phyloP scores from a whole-genome alignment of 352 stramenopile genomes.

The Phytophthora sansomeana region DNA sequence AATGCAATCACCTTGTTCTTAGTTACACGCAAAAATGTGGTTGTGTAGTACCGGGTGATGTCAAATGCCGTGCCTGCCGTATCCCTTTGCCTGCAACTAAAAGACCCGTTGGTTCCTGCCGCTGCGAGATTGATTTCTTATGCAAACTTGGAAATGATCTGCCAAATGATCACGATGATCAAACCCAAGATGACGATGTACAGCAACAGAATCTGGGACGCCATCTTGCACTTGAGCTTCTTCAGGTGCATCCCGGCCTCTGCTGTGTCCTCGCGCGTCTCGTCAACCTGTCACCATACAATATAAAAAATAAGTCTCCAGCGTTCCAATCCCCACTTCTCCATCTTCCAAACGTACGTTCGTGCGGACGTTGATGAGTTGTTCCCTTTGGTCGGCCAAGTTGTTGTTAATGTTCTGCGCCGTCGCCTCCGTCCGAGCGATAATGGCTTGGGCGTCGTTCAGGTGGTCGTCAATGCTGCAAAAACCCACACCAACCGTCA shows the following conservation, averaged over 20 bases:
- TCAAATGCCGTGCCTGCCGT: background rate
- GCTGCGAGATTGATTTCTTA: constrained; percentile 20
- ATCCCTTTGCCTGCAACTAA: background rate
- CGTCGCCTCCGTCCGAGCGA: constrained; percentile 73
- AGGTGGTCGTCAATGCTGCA: constrained; percentile 72
- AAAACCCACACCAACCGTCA: constrained; percentile 5
- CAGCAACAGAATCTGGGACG: constrained; percentile 75
- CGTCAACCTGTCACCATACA: constrained; percentile 51
- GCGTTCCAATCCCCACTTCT: background rate
- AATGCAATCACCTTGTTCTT: constrained; percentile 44
- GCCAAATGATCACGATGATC: constrained; percentile 75
- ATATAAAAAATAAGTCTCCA: constrained; percentile 4
- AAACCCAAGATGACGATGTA: constrained; percentile 86
- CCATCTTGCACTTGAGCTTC: constrained; percentile 86
- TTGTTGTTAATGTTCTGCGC: constrained; percentile 78
- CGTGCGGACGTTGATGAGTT: constrained; percentile 76
- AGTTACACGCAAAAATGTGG: constrained; percentile 48
- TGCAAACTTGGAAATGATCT: constrained; percentile 70
- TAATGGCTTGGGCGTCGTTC: constrained; percentile 70
- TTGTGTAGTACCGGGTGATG: constrained; percentile 29
- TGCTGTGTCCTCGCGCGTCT: constrained; percentile 73
- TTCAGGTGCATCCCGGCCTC: constrained; percentile 74
- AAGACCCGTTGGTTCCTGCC: background rate
- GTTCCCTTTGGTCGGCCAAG: constrained; percentile 70
- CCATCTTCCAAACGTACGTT: constrained; percentile 58